A percentile compares a stretch with the other conserved stretches of the same genome.
Evolutionary conservation across 768 basidiomycete genomes (phyloP).

Genomic region (Suillus fuscotomentosus): DNA sequence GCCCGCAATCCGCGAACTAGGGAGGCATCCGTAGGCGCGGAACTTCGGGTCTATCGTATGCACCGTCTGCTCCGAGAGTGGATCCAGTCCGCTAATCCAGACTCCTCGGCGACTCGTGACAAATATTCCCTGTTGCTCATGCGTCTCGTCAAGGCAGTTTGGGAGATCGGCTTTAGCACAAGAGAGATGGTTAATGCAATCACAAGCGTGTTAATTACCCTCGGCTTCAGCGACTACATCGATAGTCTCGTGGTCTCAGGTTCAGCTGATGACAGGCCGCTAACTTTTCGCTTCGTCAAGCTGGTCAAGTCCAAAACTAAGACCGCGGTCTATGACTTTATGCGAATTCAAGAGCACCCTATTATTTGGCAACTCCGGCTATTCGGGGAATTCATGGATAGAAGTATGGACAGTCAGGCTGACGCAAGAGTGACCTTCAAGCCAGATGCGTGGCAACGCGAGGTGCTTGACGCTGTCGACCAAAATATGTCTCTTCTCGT

Average conservation of each 20-base stretch:
- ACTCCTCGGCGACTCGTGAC: conserved; percentile 41
- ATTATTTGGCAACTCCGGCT: conserved; percentile 66
- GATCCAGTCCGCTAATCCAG: conserved; percentile 45
- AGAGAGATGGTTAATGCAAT: conserved; percentile 34
- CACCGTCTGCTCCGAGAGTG: conserved; percentile 52
- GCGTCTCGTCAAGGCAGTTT: conserved; percentile 46
- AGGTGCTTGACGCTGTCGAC: conserved; percentile 66
- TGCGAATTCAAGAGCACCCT: conserved; percentile 56
- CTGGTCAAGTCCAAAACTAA: conserved; percentile 47
- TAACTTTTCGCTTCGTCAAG: conserved; percentile 56
- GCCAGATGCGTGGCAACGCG: conserved; percentile 71
- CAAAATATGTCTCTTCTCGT: conserved; percentile 58
- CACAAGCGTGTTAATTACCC: conserved; percentile 35
- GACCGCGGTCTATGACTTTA: conserved; percentile 43
- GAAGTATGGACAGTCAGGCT: conserved; percentile 60
- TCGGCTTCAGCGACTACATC: conserved; percentile 48
- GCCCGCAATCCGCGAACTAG: conserved; percentile 44
- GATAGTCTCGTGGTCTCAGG: conserved; percentile 18
- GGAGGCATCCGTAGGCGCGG: conserved; percentile 44
- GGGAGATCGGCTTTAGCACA: conserved; percentile 32
- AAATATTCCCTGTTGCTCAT: conserved; percentile 45
- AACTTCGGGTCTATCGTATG: conserved; percentile 52
- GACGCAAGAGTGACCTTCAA: conserved; percentile 61
- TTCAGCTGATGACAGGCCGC: conserved; percentile 22
- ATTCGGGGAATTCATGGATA: conserved; percentile 72